A percentile compares a stretch with the other conserved stretches of the same genome.
Conservation (phyloP, 257 asterid species). For the Voacanga thouarsii region DNA sequence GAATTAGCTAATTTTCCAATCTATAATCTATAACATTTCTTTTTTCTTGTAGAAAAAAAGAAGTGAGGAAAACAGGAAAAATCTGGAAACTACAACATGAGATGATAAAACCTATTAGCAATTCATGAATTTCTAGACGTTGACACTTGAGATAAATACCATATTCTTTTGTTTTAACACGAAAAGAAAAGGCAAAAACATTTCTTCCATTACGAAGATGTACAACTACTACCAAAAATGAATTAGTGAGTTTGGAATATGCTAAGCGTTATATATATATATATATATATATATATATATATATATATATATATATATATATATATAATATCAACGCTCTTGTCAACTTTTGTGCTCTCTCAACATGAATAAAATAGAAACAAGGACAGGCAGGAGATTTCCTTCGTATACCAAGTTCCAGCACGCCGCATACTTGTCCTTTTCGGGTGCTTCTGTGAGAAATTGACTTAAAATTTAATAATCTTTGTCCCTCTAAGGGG, state of each 20-base stretch:
- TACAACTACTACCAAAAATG: not conserved
- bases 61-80: too few species aligned
- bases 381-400: not conserved
- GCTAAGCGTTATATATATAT: not conserved
- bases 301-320: not conserved
- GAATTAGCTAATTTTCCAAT: too few species aligned
- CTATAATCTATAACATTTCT: too few species aligned
- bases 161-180: too few species aligned
- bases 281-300: not conserved
- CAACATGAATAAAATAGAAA: not conserved
- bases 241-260: not conserved
- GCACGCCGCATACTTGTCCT: not conserved
- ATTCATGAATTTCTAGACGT: too few species aligned
- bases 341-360: not conserved
- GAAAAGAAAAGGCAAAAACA: not conserved
- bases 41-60: too few species aligned
- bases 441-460: not conserved
- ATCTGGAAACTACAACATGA: too few species aligned
- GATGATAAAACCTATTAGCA: too few species aligned
- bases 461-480: too few species aligned
- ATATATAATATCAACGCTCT: not conserved
- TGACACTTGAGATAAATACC: too few species aligned
- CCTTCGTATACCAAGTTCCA: not conserved
- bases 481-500: not conserved
- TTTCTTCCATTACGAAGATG: too few species aligned